Conservation (phyloP, 345 rosid species). For the Aegle marmelos region DNA sequence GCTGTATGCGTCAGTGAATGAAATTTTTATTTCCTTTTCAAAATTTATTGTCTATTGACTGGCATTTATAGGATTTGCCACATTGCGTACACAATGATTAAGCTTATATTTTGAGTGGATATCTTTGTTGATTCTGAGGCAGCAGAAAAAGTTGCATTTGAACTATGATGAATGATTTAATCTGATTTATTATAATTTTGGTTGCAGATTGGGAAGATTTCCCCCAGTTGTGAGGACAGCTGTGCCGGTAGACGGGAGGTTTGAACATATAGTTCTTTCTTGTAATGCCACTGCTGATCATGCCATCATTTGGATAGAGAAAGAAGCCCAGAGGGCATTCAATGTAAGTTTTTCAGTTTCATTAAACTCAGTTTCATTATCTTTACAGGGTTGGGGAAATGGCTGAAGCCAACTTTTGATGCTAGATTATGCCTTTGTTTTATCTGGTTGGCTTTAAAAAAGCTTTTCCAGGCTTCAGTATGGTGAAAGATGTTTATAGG, state of each 20-base stretch:
- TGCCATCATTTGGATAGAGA: slow-evolving; percentile 85
- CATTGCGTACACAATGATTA: background rate
- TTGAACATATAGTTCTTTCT: slow-evolving; percentile 91
- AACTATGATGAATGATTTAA: slow-evolving; percentile 1
- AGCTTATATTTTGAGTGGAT: background rate
- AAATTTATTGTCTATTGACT: background rate
- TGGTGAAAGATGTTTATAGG: background rate
- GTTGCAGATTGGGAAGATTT: slow-evolving; percentile 69
- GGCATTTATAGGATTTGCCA: slow-evolving; percentile 1
- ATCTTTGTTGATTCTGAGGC: background rate
- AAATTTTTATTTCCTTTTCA: background rate
- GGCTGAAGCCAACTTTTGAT: background rate
- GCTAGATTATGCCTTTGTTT: background rate
- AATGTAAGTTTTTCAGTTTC: slow-evolving; percentile 43
- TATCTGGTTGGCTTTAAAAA: background rate
- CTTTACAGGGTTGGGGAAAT: background rate
- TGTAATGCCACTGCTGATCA: slow-evolving; percentile 96
- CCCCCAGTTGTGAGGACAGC: slow-evolving; percentile 93
- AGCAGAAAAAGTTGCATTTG: background rate
- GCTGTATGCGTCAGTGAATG: background rate
- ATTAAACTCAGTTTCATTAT: background rate
- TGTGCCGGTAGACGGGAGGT: slow-evolving; percentile 94
- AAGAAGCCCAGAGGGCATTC: slow-evolving; percentile 79
- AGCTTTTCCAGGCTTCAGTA: background rate
- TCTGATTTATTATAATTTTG: background rate